phyloP scores from a whole-genome alignment of 805 yeast genomes.

The Starmerella asiatica region DNA sequence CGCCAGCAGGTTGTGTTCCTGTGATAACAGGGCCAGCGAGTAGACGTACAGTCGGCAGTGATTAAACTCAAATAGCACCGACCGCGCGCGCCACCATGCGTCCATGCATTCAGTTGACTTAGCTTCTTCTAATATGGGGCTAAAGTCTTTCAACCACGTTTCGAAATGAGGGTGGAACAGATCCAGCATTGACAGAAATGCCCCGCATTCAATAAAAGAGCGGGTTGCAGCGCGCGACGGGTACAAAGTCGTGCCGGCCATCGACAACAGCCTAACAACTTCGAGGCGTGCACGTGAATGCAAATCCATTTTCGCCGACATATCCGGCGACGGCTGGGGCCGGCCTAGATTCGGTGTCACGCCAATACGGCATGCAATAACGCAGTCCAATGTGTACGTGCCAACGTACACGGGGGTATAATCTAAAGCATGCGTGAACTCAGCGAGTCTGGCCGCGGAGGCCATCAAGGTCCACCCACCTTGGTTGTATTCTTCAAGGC shows the following conservation, averaged over 20 bases:
- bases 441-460: conserved; percentile 71
- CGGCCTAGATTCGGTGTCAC: conserved; percentile 65
- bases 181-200: conserved; percentile 52
- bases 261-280: conserved; percentile 58
- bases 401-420: conserved; percentile 67
- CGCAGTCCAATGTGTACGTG: conserved; percentile 71
- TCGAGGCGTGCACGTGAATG: conserved; percentile 67
- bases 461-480: conserved; percentile 94
- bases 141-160: conserved; percentile 59
- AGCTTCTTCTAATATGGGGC: conserved; percentile 2
- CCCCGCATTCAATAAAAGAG: conserved; percentile 25
- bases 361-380: conserved; percentile 68
- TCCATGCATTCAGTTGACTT: conserved; percentile 16
- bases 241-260: conserved; percentile 75
- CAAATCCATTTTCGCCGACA: not conserved
- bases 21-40: conserved; percentile 52
- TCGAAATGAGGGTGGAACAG: conserved; percentile 65
- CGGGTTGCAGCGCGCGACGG: conserved; percentile 32
- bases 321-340: not conserved
- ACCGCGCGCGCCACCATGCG: conserved; percentile 44
- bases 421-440: conserved; percentile 70
- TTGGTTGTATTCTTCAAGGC: conserved; percentile 27
- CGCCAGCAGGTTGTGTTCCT: not conserved
- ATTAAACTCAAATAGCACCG: conserved; percentile 66
- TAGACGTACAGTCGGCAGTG: conserved; percentile 74